Base-by-base conservation (phyloP, 2,329 filamentous ascomycete genomes). In the Elsinoe necatrix region DNA sequence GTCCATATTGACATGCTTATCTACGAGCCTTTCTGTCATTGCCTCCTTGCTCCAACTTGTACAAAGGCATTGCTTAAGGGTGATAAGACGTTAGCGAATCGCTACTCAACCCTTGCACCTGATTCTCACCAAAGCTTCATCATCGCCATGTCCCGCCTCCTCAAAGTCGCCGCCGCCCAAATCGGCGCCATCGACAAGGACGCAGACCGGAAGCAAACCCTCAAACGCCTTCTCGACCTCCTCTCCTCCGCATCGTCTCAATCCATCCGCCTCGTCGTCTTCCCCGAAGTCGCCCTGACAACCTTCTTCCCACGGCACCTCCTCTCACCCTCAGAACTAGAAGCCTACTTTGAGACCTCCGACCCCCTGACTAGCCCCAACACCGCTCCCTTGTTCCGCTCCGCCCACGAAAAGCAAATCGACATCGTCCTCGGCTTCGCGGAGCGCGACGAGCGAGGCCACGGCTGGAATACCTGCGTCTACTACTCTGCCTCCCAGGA, bases 221-320 rank as follows among this genome's bases (percentile, higher is more conserved):
- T 81, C n/a, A 56, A 66, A 1, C 74, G 79, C 11, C 77, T 81
- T 68, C 66, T 80, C 59, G 66, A 66, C 18, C 72, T 81, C 25
- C 73, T 82, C 21, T 67, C 73, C 16, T 64, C 72, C 42, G 78
- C 78, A 11, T 70, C 73, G 0, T 56, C 66, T 1, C 65, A 75
- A 56, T 71, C 71, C 14, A 77, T 76, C 41, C 70, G 76, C 59
- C 65, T 81, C 1, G 73, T 80, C 8, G 72, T 80, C 27, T 81
- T 76, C 60, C 79, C 78, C 0, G 79, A 81, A 65, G 69, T 73
- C n/a, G 74, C 78, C 9, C 71, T 81, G 11, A 80, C 78, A 0
- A 81, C 78, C 0, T 81, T 82, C 70, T 81, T 81, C 63, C 78
- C 79, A 0, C 73, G 76, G 4, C 73, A 77, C 61, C 66, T 80